Evolutionary conservation across 805 yeast species (phyloP).

Genomic region (Candida odintsovae): DNA sequence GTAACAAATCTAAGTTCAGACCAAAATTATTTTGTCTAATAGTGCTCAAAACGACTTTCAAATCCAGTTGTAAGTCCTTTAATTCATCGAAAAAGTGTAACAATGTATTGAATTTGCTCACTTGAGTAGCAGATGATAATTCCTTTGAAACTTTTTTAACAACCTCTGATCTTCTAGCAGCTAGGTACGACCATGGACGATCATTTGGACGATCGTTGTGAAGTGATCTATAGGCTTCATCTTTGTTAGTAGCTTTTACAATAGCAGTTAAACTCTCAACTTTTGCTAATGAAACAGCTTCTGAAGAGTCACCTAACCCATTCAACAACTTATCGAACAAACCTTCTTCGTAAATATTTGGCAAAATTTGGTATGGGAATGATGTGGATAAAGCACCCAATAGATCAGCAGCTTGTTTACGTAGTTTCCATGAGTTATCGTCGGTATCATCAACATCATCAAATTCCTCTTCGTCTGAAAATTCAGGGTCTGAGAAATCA

Average conservation of each 20-base stretch:
- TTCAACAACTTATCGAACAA: constrained; percentile 28
- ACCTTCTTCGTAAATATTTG: constrained; percentile 27
- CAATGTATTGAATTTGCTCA: constrained; percentile 19
- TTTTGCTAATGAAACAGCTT: constrained; percentile 45
- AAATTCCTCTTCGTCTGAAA: constrained; percentile 33
- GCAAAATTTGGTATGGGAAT: constrained; percentile 30
- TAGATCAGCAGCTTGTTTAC: constrained; percentile 45
- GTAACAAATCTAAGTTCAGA: constrained; percentile 28
- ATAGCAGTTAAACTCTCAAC: constrained; percentile 39
- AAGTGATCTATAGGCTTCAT: constrained; percentile 19
- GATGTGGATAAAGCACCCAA: constrained; percentile 32
- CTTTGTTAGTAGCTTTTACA: constrained; percentile 24
- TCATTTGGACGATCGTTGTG: constrained; percentile 32
- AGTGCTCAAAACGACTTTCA: constrained; percentile 15
- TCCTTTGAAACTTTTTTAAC: constrained; percentile 22
- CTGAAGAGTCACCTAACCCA: constrained; percentile 38
- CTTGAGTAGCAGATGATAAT: constrained; percentile 19
- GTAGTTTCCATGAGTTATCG: constrained; percentile 57
- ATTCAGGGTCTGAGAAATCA: constrained; percentile 41
- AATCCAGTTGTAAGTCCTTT: constrained; percentile 17
- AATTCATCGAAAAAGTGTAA: constrained; percentile 22
- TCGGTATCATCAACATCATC: constrained; percentile 36
- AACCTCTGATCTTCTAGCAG: constrained; percentile 14
- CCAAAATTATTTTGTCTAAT: constrained; percentile 23
- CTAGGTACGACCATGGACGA: constrained; percentile 30